Evolutionary conservation across 805 yeast genomes (phyloP).

Genomic region (Nakazawaea peltata): DNA sequence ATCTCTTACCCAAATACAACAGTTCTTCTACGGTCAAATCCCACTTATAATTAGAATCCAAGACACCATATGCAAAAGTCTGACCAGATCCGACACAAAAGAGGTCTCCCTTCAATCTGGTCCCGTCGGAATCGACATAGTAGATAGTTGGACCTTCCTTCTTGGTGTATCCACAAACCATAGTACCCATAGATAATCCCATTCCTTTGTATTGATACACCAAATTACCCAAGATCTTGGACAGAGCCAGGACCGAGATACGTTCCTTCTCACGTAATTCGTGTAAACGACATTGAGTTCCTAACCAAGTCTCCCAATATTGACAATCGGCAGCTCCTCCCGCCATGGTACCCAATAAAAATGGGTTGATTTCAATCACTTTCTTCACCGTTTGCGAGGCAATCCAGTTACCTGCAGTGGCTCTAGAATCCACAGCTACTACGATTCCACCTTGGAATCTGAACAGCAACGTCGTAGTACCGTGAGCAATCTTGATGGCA

Average conservation of each 20-base stretch:
- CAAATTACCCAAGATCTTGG: conserved; percentile 84
- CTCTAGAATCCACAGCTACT: conserved; percentile 97
- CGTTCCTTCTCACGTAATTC: conserved; percentile 93
- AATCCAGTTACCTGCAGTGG: conserved; percentile 96
- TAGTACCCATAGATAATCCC: conserved; percentile 99
- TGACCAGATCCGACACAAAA: conserved; percentile 99
- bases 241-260: conserved; percentile 93
- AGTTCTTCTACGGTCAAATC: conserved; percentile 92
- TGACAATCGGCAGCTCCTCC: conserved; percentile 99
- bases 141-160: conserved; percentile 93
- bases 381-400: conserved; percentile 97
- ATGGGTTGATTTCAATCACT: conserved; percentile 94
- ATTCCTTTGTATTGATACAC: conserved; percentile 93
- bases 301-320: conserved; percentile 98
- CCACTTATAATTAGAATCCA: conserved; percentile 89
- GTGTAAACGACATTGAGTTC: conserved; percentile 90
- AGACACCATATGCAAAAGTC: conserved; percentile 97
- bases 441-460: conserved; percentile 92
- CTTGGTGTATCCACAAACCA: conserved; percentile 95
- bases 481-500: conserved; percentile 94
- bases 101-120: conserved; percentile 87
- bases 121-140: conserved; percentile 96
- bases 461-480: conserved; percentile 97
- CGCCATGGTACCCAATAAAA: conserved; percentile 94
- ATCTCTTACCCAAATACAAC: conserved; percentile 85